Evolutionary conservation across 2,329 filamentous ascomycete genomes (phyloP), one percentile per base, ranked within the genome.

Genomic region (Neospermospora avenae): DNA sequence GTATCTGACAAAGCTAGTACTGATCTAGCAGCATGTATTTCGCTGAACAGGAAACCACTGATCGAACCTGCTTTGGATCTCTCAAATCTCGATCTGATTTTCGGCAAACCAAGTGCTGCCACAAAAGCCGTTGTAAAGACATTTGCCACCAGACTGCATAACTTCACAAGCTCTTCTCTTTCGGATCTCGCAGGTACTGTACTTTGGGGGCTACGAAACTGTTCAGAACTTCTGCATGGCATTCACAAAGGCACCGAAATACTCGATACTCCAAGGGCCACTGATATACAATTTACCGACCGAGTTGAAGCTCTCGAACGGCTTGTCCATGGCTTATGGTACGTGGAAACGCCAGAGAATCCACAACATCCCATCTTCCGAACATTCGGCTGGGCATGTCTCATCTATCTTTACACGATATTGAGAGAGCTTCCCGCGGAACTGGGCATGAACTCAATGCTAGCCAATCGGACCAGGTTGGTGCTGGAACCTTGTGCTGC

Each of bases 291-390:
- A 14, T 67, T 63, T 35, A 65, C 57, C 4, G 65, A 68, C 44
- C 63, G 65, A 8, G 63, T 67, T 4, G 66, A 67, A 57, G 66
- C 64, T 25, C 52, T 68, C 2, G 65, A 68, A 58, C 57, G 66
- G 11, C 53, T 64, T 1, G 65, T 65, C 6, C 64, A 66, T 54
- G 18, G n/a, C 13, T 51, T 68, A 2, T 68, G 63, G 63, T 63
- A 63, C 49, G 44, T 59, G 8, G 59, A 67, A 39, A 48, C 63
- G n/a, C 22, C 57, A n/a, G 39, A 54, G 2, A 41, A 46, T 13
- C 55, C 57, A 10, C 65, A 65, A 51, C 62, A 67, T 55, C 25
- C 58, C 11, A 48, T 68, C 10, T 67, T 68, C 51, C 58, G 57
- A 4, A 62, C 64, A 4, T 66, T 68, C 46, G 66, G 65, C 14